Base-by-base conservation (phyloP, 257 asterid species). In the Penstemon barbatus region DNA sequence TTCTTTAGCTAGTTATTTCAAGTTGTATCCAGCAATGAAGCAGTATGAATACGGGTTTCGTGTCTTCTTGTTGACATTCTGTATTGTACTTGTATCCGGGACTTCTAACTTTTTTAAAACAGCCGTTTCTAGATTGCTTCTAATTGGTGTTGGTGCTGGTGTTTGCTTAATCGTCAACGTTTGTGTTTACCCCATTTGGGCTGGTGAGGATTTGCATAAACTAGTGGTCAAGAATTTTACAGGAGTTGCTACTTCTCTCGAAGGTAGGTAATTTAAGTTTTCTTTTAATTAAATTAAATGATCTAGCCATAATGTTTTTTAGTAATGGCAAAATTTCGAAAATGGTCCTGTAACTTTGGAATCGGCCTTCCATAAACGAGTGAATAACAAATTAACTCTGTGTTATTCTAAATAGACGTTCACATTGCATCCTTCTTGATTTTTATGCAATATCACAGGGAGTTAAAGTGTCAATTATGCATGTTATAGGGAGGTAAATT, bases 131-230 rank as follows among this genome's bases (percentile, higher is more conserved):
- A 81, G 94, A 41, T 56, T 83, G 70, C 80, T 89, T 57, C 87
- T 87, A n/a, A 89, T 91, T 39, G 89, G 85, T 11, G 83, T 91
- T 62, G 98, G 98, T 8, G 98, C 94, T 12, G 85, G 80, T 45
- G 84, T 87, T 65, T 85, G 94, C 79, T 80, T 91, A 84, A 7
- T 87, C 39, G 61, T 91, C 50, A 89, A 91, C 66, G 71, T 81
- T 0, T 92, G 95, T 57, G 42, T 92, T 66, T 92, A 74, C 36
- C 98, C 98, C 66, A 92, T 92, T 74, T 92, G 98, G 97, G 86
- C 97, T 8, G 98, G 98, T 40, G 98, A 92, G 65, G 96, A 92
- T 82, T 76, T 92, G 89, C 98, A 89, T 73, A 92, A 92, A 72
- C 73, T 89, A 69, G 92, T 89, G 2, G 96, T 86, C 38, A 87